Conservation (phyloP, 139 green algal species). For the Auxenochlorella pyrenoidosa region DNA sequence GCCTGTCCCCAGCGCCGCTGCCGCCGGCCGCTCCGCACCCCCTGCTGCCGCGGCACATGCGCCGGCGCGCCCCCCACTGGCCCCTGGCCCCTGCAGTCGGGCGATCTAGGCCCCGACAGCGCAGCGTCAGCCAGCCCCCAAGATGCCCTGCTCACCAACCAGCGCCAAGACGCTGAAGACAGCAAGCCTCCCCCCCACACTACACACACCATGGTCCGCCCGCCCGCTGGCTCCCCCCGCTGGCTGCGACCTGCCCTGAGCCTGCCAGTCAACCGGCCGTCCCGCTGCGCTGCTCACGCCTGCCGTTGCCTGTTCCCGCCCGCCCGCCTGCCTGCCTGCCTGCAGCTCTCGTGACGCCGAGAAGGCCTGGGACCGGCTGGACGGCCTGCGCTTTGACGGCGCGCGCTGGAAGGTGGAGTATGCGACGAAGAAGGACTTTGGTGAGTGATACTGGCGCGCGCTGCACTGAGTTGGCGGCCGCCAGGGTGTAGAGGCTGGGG, state of each 20-base stretch:
- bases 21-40: no score
- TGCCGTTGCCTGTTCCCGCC: neutral
- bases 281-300: neutral
- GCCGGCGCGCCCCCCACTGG: neutral
- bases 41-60: no score
- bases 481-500: no score
- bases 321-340: neutral
- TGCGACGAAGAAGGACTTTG: conserved; percentile 8
- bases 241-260: neutral
- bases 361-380: conserved; percentile 61
- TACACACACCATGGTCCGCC: neutral
- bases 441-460: neutral
- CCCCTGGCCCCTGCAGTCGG: neutral
- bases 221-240: neutral
- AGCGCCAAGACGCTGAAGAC: neutral
- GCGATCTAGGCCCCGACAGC: neutral
- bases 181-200: neutral
- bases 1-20: no score
- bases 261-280: neutral
- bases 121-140: neutral
- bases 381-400: conserved; percentile 64
- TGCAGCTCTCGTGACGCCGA: conserved; percentile 59
- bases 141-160: neutral
- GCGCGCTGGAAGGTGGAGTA: conserved; percentile 52
- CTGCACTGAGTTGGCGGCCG: neutral